Evolutionary conservation across 2,329 filamentous ascomycete species (phyloP).

Genomic region (Scedosporium dehoogii): DNA sequence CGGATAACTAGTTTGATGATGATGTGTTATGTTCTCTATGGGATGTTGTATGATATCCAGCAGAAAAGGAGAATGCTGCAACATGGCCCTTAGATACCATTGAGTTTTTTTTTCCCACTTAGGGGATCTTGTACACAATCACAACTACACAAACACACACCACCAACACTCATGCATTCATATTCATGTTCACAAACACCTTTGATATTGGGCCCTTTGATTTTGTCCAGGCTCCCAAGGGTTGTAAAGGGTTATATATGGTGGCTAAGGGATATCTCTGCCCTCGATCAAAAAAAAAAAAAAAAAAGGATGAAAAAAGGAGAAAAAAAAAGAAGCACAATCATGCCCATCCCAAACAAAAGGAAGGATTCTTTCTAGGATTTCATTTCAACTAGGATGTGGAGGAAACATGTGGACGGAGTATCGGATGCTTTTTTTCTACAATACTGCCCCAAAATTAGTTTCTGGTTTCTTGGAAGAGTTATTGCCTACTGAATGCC

Average conservation of each 20-base stretch:
- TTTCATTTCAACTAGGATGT: no score
- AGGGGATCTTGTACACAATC: no score
- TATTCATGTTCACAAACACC: not conserved
- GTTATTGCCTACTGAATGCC: not conserved
- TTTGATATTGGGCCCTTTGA: not conserved
- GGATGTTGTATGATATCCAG: not conserved
- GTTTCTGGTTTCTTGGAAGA: not conserved
- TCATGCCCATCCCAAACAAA: no score
- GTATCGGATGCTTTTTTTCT: not conserved
- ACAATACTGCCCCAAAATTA: not conserved
- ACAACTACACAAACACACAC: no score
- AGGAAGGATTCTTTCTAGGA: not conserved
- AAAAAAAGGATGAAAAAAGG: not conserved
- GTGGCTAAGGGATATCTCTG: not conserved
- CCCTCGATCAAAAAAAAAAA: not conserved
- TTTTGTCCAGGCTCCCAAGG: conserved; percentile 1
- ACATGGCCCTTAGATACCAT: not conserved
- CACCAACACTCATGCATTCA: not conserved
- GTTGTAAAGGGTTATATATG: conserved; percentile 5
- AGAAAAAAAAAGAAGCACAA: not conserved
- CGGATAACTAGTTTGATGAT: conserved; percentile 2
- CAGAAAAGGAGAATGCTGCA: not conserved
- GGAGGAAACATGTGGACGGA: not conserved
- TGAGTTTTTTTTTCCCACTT: not conserved
- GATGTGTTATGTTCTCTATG: not conserved